phyloP scores from a whole-genome alignment of 306 rosid species.

The Vigna radiata region DNA sequence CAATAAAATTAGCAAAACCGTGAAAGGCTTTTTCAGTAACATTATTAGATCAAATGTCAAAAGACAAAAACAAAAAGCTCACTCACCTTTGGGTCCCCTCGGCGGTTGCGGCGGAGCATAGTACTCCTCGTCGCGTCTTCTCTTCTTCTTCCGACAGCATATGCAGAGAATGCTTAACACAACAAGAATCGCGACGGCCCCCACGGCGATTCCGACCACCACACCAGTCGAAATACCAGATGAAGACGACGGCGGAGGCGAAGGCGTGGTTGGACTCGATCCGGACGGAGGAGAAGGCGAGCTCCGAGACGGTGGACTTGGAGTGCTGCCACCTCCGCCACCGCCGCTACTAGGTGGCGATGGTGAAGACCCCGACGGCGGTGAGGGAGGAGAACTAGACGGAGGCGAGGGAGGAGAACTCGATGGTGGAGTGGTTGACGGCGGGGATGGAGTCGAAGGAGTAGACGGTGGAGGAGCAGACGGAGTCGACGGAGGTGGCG shows the following conservation, averaged over 20 bases:
- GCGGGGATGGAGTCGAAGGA: slow-evolving; percentile 35
- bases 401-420: slow-evolving; percentile 40
- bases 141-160: slow-evolving; percentile 73
- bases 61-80: background rate
- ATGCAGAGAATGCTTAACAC: slow-evolving; percentile 66
- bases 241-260: slow-evolving; percentile 55
- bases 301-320: too few species aligned
- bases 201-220: slow-evolving; percentile 73
- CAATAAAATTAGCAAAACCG: background rate
- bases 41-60: background rate
- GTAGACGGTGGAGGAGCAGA: slow-evolving; percentile 45
- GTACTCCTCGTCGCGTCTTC: slow-evolving; percentile 68
- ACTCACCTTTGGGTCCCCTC: slow-evolving; percentile 72
- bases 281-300: too few species aligned
- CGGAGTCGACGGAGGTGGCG: slow-evolving; percentile 46
- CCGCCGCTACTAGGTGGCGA: background rate
- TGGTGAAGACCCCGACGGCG: slow-evolving; percentile 8
- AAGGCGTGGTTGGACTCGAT: slow-evolving; percentile 41
- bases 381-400: background rate
- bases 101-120: slow-evolving; percentile 60
- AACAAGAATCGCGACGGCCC: slow-evolving; percentile 67
- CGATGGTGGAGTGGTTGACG: background rate
- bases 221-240: slow-evolving; percentile 58
- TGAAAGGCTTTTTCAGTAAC: background rate
- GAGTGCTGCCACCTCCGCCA: too few species aligned